Conservation (phyloP, 2,329 filamentous ascomycete genomes). For the Microdochium paspali region DNA sequence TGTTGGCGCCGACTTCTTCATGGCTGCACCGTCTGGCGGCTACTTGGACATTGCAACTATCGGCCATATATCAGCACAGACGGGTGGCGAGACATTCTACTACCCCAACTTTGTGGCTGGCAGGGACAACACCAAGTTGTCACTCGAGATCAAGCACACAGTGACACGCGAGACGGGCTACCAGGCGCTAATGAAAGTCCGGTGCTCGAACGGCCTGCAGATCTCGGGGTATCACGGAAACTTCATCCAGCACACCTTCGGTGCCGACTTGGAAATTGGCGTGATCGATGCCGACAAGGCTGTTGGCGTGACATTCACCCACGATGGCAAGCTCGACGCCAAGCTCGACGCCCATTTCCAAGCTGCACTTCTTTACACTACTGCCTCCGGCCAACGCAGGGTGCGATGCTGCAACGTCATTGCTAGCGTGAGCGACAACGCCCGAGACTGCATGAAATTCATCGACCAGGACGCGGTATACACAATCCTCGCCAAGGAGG, state of each 20-base stretch:
- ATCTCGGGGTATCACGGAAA: constrained; percentile 92
- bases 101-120: constrained; percentile 93
- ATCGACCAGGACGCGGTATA: constrained; percentile 94
- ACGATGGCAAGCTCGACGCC: constrained; percentile 94
- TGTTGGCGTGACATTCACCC: constrained; percentile 81
- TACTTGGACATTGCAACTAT: constrained; percentile 93
- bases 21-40: constrained; percentile 80
- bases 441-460: constrained; percentile 80
- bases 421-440: constrained; percentile 79
- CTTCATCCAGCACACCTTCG: constrained; percentile 92
- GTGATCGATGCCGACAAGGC: constrained; percentile 90
- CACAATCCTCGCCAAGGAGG: constrained; percentile 84
- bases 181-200: constrained; percentile 95
- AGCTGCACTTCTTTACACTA: constrained; percentile 88
- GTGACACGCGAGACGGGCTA: constrained; percentile 87
- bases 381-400: constrained; percentile 75
- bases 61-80: constrained; percentile 74
- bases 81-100: constrained; percentile 93
- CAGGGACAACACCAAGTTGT: constrained; percentile 75
- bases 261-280: constrained; percentile 89
- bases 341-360: constrained; percentile 98
- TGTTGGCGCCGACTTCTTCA: constrained; percentile 87
- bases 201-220: constrained; percentile 93
- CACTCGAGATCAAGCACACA: constrained; percentile 75
- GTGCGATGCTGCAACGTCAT: constrained; percentile 92